A percentile compares a stretch with the other conserved stretches of the same genome.
These are phyloP conservation scores for Globisporangium solare DNA, from an alignment of 352 stramenopile genomes.

Conservation along the genomic window DNA sequence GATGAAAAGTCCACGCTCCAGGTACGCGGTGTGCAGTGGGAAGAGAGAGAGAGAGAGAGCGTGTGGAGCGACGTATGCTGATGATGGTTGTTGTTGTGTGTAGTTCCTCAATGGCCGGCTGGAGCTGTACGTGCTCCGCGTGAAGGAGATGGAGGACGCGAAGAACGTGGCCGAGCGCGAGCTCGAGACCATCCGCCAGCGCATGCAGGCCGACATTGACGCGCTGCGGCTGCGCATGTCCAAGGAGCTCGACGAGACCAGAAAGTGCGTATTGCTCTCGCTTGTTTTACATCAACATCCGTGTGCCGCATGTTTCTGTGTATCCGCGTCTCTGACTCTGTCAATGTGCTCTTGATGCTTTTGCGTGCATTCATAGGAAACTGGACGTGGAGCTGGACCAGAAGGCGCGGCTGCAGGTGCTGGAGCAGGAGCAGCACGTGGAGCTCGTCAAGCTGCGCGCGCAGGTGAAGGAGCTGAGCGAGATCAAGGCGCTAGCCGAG, in stretches of 20 bases:
- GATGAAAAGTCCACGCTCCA: slow-evolving; percentile 82
- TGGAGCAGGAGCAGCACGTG: slow-evolving; percentile 77
- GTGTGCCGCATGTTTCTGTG: too few relatives aligned
- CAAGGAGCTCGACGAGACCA: slow-evolving; percentile 74
- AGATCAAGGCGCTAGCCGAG: slow-evolving; percentile 53
- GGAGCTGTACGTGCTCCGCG: slow-evolving; percentile 78
- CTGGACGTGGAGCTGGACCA: slow-evolving; percentile 72
- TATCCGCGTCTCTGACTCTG: too few relatives aligned
- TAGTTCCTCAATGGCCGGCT: slow-evolving; percentile 76
- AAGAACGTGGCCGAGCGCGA: slow-evolving; percentile 71
- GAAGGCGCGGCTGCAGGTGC: slow-evolving; percentile 61
- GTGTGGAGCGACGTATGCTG: too few relatives aligned
- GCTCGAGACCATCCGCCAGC: slow-evolving; percentile 73
- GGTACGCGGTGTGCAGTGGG: slow-evolving; percentile 30
- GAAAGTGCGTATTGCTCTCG: slow-evolving; percentile 33
- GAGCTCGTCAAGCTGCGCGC: slow-evolving; percentile 71
- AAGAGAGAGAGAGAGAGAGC: too few relatives aligned
- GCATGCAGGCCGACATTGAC: slow-evolving; percentile 78
- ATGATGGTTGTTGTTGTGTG: neutral
- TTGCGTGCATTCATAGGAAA: slow-evolving; percentile 33
- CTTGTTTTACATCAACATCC: too few relatives aligned
- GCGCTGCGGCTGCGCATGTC: slow-evolving; percentile 47
- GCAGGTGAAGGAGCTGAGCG: slow-evolving; percentile 63
- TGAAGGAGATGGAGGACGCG: slow-evolving; percentile 79
- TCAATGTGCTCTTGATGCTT: neutral